These are phyloP conservation scores for Venturia asperata DNA, from an alignment of 2,329 filamentous ascomycete species.

Conservation along the genomic window DNA sequence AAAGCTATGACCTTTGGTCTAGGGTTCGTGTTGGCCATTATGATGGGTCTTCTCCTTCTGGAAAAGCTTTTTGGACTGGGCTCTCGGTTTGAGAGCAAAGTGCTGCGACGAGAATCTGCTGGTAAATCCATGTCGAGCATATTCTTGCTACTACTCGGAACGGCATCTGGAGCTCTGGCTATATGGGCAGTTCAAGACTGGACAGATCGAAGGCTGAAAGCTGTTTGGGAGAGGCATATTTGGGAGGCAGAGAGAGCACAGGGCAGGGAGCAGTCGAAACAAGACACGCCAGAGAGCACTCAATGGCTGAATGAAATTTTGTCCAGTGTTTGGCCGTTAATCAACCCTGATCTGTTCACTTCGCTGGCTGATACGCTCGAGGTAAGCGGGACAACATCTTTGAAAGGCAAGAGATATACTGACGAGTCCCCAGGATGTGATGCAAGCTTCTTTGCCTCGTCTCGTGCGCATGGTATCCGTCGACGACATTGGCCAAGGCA, in stretches of 20 bases:
- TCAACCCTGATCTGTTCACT: slow-evolving; percentile 68
- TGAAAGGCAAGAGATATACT: neutral
- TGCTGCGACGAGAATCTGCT: slow-evolving; percentile 17
- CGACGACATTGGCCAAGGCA: slow-evolving; percentile 69
- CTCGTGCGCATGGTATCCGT: slow-evolving; percentile 67
- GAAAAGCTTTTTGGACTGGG: slow-evolving; percentile 18
- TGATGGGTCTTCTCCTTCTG: slow-evolving; percentile 28
- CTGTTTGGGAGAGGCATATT: slow-evolving; percentile 60
- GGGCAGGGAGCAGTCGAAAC: slow-evolving; percentile 42
- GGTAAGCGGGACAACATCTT: neutral
- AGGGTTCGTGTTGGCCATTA: slow-evolving; percentile 25
- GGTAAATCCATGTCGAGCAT: slow-evolving; percentile 25
- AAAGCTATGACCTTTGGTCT: slow-evolving; percentile 37
- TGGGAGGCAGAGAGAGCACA: slow-evolving; percentile 58
- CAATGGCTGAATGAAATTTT: slow-evolving; percentile 66
- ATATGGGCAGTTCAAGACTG: slow-evolving; percentile 49
- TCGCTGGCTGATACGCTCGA: slow-evolving; percentile 64
- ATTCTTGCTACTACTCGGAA: slow-evolving; percentile 28
- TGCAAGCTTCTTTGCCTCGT: slow-evolving; percentile 67
- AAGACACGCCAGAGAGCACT: slow-evolving; percentile 54
- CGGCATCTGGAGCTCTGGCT: neutral
- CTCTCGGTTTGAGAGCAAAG: neutral
- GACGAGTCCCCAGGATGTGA: slow-evolving; percentile 49
- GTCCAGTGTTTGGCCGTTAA: slow-evolving; percentile 62
- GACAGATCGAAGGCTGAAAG: slow-evolving; percentile 54